phyloP scores from a whole-genome alignment of 2,329 filamentous ascomycete genomes.

The Hymenoscyphus scutula region DNA sequence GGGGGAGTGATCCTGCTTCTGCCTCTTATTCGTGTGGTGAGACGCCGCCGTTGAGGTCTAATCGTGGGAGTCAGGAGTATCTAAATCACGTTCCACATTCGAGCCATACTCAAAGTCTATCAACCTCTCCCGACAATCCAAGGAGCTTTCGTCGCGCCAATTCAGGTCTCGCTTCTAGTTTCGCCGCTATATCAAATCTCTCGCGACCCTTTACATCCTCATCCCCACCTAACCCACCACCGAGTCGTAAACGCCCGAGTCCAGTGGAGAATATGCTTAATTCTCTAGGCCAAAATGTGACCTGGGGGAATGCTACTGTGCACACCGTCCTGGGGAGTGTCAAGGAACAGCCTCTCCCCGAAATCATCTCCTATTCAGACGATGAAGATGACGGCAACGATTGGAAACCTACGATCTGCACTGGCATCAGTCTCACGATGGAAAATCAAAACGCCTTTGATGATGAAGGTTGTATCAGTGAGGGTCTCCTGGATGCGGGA shows the following conservation, averaged over 20 bases:
- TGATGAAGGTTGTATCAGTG: slow-evolving; percentile 63
- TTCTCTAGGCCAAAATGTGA: slow-evolving; percentile 47
- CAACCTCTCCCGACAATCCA: slow-evolving; percentile 57
- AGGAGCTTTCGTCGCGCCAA: slow-evolving; percentile 51
- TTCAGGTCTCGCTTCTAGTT: slow-evolving; percentile 53
- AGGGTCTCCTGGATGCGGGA: slow-evolving; percentile 53
- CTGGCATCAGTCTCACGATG: slow-evolving; percentile 45
- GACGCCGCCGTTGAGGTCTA: slow-evolving; percentile 53
- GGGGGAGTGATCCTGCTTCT: slow-evolving; percentile 52
- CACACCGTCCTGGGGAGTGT: slow-evolving; percentile 40
- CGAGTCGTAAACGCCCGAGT: slow-evolving; percentile 53
- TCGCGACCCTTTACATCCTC: slow-evolving; percentile 43
- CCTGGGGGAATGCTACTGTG: slow-evolving; percentile 40
- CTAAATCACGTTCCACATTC: slow-evolving; percentile 33
- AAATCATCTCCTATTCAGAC: slow-evolving; percentile 32
- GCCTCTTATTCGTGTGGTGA: slow-evolving; percentile 62
- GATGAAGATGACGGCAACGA: slow-evolving; percentile 29
- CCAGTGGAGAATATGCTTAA: slow-evolving; percentile 60
- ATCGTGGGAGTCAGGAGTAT: slow-evolving; percentile 47
- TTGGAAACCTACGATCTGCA: slow-evolving; percentile 26
- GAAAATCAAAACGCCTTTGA: slow-evolving; percentile 66
- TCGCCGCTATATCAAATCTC: slow-evolving; percentile 49
- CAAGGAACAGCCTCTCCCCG: slow-evolving; percentile 31
- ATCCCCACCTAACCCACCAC: slow-evolving; percentile 47
- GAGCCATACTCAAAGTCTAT: slow-evolving; percentile 50